Evolutionary conservation across 2,329 filamentous ascomycete genomes (phyloP), one percentile per base, ranked within the genome.

Genomic region (Neurospora crassa): DNA sequence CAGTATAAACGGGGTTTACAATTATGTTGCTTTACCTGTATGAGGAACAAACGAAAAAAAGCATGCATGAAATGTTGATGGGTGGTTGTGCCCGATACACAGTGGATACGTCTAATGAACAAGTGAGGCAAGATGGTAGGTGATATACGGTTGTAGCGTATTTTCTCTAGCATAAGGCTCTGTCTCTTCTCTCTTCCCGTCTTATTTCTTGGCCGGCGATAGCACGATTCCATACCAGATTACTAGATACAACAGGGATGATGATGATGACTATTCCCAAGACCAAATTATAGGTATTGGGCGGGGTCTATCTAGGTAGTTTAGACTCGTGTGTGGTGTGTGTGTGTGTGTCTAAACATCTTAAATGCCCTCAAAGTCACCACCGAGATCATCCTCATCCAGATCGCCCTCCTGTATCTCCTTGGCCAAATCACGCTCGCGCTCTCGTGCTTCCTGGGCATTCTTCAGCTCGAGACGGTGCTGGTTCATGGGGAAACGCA

Each of bases 401-500:
- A 97, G 87, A 79, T 99, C 96, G 24, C 95, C 96, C 76, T 98
- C 96, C 82, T 97, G 93, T 79, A 99, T 98, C 85, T 99, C 96
- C 87, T 98, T 98, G 74, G 94, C 96, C 86, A 99, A 89, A 83
- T 99, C 96, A 20, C 96, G 89, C 85, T 99, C 96, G 24, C 96
- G 88, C 81, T 99, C 96, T 69, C 96, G 89, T n/a, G 96, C 96
- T 83, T 99, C 96, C 82, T 98, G 95, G 0, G 96, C 96, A 78
- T 97, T 98, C 88, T 97, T 98, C 71, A 99, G 87, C 83, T 99
- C 96, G 71, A 98, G 86, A 20, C 96, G 90, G 83, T 99, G 96
- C 82, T 98, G 96, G 84, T 99, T 97, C 95, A 98, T 98, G 2
- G 96, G 96, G 83, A 98, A 99, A 70, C 96, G 90, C 96, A 99